Percentiles rank a stretch among this genome's conserved stretches.
Conservation (phyloP, 2,329 filamentous ascomycete species). For the Orbilia oligospora region DNA sequence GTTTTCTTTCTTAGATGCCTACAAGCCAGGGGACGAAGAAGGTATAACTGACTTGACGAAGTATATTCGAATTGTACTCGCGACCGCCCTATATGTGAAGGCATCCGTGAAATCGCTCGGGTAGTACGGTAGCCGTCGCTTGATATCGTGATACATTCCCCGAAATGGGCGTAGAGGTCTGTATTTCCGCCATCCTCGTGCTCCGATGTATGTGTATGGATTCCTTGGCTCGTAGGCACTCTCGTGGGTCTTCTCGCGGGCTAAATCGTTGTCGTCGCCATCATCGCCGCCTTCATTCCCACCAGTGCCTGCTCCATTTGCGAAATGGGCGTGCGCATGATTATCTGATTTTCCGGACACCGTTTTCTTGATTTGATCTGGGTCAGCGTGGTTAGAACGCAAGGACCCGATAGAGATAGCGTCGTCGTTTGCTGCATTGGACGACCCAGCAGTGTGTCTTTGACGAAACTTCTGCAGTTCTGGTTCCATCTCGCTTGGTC, state of each 20-base stretch:
- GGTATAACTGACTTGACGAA: conserved; percentile 70
- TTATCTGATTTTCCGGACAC: conserved; percentile 28
- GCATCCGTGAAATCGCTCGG: conserved; percentile 73
- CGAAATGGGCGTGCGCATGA: conserved; percentile 13
- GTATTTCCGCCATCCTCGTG: conserved; percentile 58
- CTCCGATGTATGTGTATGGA: conserved; percentile 50
- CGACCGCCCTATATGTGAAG: conserved; percentile 72
- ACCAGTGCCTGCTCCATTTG: background rate
- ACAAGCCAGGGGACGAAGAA: background rate
- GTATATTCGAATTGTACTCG: conserved; percentile 73
- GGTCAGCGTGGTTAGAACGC: conserved; percentile 6
- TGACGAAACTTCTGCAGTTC: conserved; percentile 58
- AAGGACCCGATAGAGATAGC: conserved; percentile 40
- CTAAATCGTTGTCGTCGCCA: conserved; percentile 13
- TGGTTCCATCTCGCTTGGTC: conserved; percentile 36
- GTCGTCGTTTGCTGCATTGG: conserved; percentile 28
- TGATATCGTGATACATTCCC: conserved; percentile 59
- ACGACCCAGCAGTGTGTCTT: conserved; percentile 17
- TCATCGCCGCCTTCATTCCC: conserved; percentile 3
- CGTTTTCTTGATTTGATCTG: conserved; percentile 32
- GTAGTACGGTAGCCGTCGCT: conserved; percentile 66
- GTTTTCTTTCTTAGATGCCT: background rate
- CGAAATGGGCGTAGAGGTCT: conserved; percentile 52
- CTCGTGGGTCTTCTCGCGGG: conserved; percentile 54
- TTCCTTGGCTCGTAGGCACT: conserved; percentile 48